phyloP scores from a whole-genome alignment of 352 stramenopile genomes.

The Achlya hypogyna region DNA sequence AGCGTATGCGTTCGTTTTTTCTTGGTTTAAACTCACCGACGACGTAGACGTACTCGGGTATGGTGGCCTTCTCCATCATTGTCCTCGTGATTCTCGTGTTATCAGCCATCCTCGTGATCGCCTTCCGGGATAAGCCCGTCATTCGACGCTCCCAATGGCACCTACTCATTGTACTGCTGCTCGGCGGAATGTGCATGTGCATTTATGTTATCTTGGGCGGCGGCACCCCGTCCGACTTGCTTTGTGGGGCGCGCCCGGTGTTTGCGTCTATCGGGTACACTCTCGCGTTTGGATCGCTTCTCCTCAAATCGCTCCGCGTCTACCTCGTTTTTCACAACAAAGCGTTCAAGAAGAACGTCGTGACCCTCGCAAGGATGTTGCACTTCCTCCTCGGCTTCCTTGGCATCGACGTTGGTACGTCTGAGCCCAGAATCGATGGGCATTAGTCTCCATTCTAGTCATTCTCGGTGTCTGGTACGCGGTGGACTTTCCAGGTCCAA shows the following conservation, averaged over 20 bases:
- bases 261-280: slow-evolving; percentile 35
- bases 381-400: slow-evolving; percentile 35
- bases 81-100: slow-evolving; percentile 11
- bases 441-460: no score
- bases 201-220: slow-evolving; percentile 30
- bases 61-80: slow-evolving; percentile 1
- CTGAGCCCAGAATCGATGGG: neutral
- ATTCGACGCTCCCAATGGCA: slow-evolving; percentile 25
- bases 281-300: slow-evolving; percentile 31
- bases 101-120: slow-evolving; percentile 14
- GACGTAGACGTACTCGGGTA: slow-evolving; percentile 2
- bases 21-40: neutral
- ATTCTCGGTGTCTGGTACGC: slow-evolving; percentile 34
- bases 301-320: slow-evolving; percentile 44
- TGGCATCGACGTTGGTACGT: slow-evolving; percentile 23
- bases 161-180: slow-evolving; percentile 28
- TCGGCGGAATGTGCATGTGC: slow-evolving; percentile 45
- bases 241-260: slow-evolving; percentile 33
- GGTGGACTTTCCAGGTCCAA: slow-evolving; percentile 30
- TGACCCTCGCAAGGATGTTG: slow-evolving; percentile 36
- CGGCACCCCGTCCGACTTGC: slow-evolving; percentile 27
- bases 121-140: slow-evolving; percentile 21
- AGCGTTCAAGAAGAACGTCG: slow-evolving; percentile 34
- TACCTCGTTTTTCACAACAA: slow-evolving; percentile 45
- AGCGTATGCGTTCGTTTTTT: neutral